Evolutionary conservation across 441 rosid species (phyloP).

Genomic region (Biscutella auriculata): DNA sequence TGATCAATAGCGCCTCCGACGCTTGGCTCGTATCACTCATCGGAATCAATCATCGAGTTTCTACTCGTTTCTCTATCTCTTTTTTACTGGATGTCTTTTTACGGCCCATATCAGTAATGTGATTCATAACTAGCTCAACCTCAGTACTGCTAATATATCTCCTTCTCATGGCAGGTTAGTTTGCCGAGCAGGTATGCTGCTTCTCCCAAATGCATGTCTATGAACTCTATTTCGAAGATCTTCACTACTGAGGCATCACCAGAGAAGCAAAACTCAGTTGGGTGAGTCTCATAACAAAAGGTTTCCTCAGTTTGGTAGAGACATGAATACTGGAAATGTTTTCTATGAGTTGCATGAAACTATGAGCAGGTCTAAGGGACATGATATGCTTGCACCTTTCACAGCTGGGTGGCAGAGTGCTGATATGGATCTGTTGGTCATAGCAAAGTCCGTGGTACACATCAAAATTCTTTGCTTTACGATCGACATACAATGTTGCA

Average conservation of each 20-base stretch:
- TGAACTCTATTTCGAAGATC: conserved; percentile 18
- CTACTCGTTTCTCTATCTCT: too few species aligned
- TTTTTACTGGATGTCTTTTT: too few species aligned
- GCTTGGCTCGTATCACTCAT: too few species aligned
- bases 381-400: conserved; percentile 93
- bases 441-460: conserved; percentile 57
- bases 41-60: too few species aligned
- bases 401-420: conserved; percentile 88
- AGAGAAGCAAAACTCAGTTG: conserved; percentile 31
- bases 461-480: too few species aligned
- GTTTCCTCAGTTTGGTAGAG: too few species aligned
- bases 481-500: conserved; percentile 23
- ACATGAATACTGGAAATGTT: too few species aligned
- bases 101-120: too few species aligned
- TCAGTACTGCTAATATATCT: background rate
- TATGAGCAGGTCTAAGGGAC: conserved; percentile 63
- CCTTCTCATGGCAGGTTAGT: conserved; percentile 20
- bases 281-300: conserved; percentile 23
- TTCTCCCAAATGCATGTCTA: background rate
- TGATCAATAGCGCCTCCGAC: too few species aligned
- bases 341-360: background rate
- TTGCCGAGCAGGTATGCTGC: conserved; percentile 23
- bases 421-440: conserved; percentile 62
- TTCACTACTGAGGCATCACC: conserved; percentile 31
- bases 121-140: background rate